A percentile compares a stretch with the other conserved stretches of the same genome.
Conservation (phyloP, 345 rosid genomes). For the Bruguiera parviflora region DNA sequence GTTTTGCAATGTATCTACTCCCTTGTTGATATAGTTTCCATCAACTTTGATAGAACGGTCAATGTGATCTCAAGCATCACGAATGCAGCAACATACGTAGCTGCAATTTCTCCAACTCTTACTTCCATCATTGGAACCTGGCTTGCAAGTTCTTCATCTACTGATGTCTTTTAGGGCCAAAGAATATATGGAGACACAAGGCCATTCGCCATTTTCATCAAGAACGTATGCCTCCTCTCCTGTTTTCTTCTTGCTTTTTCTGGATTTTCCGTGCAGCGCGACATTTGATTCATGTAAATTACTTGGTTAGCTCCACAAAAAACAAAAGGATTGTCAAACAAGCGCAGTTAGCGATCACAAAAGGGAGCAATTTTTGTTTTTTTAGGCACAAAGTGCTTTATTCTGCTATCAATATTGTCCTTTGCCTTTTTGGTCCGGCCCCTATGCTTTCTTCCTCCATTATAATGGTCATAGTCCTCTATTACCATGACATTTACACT, state of each 20-base stretch:
- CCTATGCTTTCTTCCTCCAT: constrained; percentile 27
- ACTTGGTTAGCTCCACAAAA: constrained; percentile 28
- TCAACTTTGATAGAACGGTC: constrained; percentile 16
- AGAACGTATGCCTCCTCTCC: constrained; percentile 27
- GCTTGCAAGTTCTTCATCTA: constrained; percentile 17
- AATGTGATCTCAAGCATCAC: constrained; percentile 27
- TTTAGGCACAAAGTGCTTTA: constrained; percentile 25
- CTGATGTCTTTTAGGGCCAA: constrained; percentile 1
- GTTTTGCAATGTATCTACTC: no score
- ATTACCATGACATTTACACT: constrained; percentile 19
- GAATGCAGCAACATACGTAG: constrained; percentile 21
- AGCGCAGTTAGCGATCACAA: constrained; percentile 18
- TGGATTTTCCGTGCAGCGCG: constrained; percentile 24
- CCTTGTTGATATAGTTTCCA: no score
- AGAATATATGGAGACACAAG: constrained; percentile 28
- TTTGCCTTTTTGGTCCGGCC: constrained; percentile 32
- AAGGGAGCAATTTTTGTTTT: constrained; percentile 15
- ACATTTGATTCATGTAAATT: constrained; percentile 27
- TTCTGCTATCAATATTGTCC: constrained; percentile 19
- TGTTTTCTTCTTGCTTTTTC: constrained; percentile 29
- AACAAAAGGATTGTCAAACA: constrained; percentile 18
- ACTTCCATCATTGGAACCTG: constrained; percentile 27
- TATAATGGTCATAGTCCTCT: constrained; percentile 16
- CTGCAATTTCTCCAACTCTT: constrained; percentile 26
- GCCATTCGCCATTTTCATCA: constrained; percentile 21